Percentiles rank a stretch among this genome's conserved stretches.
These are phyloP conservation scores for Populus pruinosa DNA, from an alignment of 345 rosid species.

Conservation along the genomic window DNA sequence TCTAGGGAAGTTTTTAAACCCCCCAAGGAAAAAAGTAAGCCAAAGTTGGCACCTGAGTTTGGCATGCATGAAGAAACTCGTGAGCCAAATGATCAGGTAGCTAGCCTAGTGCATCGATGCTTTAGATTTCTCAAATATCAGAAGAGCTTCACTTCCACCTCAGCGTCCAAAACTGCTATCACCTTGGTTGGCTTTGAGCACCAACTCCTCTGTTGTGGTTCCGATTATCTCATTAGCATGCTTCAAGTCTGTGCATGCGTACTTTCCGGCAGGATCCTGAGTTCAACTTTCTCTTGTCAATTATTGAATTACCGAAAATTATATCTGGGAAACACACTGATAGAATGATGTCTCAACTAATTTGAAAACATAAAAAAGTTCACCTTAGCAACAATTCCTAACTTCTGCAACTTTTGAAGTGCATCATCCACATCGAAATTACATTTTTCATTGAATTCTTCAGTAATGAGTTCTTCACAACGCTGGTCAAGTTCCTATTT, in stretches of 20 bases:
- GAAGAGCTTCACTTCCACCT: neutral
- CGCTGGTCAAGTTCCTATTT: conserved; percentile 53
- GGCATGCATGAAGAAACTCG: too few species aligned
- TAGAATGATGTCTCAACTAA: neutral
- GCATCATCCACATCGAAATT: conserved; percentile 86
- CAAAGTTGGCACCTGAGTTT: too few species aligned
- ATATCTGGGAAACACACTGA: too few species aligned
- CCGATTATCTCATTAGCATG: conserved; percentile 71
- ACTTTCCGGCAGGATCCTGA: conserved; percentile 54
- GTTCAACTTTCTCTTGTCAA: conserved; percentile 1
- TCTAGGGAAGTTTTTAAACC: too few species aligned
- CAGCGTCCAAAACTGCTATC: neutral
- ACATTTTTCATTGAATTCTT: conserved; percentile 52
- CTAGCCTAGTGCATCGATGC: too few species aligned
- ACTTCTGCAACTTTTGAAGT: conserved; percentile 55
- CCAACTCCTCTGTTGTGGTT: conserved; percentile 71
- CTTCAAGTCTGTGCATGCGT: conserved; percentile 42
- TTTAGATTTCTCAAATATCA: neutral
- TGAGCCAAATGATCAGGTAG: too few species aligned
- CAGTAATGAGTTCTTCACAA: conserved; percentile 55
- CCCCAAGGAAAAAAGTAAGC: too few species aligned
- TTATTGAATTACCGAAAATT: neutral
- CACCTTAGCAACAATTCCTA: conserved; percentile 58
- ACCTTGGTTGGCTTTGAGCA: conserved; percentile 51
- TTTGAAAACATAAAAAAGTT: neutral